Percentiles rank a stretch among this genome's conserved stretches.
phyloP scores from a whole-genome alignment of 108 stramenopile genomes.

The Halocafeteria seosinensis region DNA sequence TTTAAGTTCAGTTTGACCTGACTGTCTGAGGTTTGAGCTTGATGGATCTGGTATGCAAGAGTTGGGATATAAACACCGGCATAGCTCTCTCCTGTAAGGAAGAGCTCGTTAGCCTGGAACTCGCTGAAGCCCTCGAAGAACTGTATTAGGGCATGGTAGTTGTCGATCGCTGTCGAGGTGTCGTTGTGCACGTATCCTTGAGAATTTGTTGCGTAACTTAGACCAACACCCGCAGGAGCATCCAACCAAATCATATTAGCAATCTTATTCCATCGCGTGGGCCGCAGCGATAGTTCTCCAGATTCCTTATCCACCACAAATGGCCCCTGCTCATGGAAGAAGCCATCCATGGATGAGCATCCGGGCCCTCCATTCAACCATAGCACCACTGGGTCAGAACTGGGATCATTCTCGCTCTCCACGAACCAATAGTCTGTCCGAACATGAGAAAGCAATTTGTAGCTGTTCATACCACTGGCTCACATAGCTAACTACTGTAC shows the following conservation, averaged over 20 bases:
- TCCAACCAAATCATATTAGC: constrained; percentile 54
- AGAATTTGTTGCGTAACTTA: constrained; percentile 36
- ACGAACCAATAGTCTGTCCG: background rate
- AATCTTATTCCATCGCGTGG: constrained; percentile 43
- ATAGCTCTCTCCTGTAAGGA: constrained; percentile 63
- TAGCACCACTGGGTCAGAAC: constrained; percentile 8
- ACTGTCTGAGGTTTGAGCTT: background rate
- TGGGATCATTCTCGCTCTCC: background rate
- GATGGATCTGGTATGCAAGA: constrained; percentile 44
- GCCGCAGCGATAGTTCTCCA: background rate
- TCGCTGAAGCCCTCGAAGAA: constrained; percentile 59
- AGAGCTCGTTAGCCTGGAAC: constrained; percentile 42
- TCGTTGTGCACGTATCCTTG: constrained; percentile 48
- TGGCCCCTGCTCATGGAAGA: constrained; percentile 31
- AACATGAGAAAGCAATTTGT: background rate
- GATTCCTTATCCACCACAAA: constrained; percentile 2
- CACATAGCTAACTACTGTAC: background rate
- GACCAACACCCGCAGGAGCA: constrained; percentile 65
- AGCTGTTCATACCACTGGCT: background rate
- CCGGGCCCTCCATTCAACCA: constrained; percentile 29
- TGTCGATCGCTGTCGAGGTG: constrained; percentile 47
- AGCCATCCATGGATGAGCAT: constrained; percentile 25
- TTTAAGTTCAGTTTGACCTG: constrained; percentile 3
- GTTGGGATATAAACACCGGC: constrained; percentile 66
- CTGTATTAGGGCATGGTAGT: constrained; percentile 31